phyloP scores from a whole-genome alignment of 1,284 basidiomycete genomes.

The Tylopilus sp. region DNA sequence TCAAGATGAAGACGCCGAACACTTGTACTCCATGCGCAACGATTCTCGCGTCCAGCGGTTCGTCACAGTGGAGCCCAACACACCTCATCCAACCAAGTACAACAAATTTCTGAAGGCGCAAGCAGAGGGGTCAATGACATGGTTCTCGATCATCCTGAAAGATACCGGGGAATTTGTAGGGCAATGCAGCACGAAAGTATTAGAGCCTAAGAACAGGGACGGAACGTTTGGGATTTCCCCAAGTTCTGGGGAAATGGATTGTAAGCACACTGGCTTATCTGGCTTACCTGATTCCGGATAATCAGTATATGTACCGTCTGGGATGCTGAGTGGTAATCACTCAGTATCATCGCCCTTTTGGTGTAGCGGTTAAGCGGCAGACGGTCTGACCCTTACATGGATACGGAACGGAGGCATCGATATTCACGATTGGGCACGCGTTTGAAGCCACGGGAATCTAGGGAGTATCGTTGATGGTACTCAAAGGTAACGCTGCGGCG shows the following conservation, averaged over 20 bases:
- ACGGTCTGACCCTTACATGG: too few relatives aligned
- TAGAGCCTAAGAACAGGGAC: conserved; percentile 29
- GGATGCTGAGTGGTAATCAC: too few relatives aligned
- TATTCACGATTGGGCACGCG: conserved; percentile 22
- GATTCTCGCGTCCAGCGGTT: conserved; percentile 29
- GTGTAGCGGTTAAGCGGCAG: too few relatives aligned
- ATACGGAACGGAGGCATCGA: conserved; percentile 25
- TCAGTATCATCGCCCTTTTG: too few relatives aligned
- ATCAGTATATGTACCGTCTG: too few relatives aligned
- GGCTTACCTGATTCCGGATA: too few relatives aligned
- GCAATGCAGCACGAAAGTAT: conserved; percentile 25
- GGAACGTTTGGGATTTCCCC: conserved; percentile 21
- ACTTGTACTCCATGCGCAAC: conserved; percentile 31
- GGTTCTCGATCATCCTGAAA: conserved; percentile 28
- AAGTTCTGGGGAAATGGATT: conserved; percentile 25
- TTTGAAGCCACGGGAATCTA: conserved; percentile 27
- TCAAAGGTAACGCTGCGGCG: conserved; percentile 21
- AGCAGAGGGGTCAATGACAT: conserved; percentile 27
- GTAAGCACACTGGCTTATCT: too few relatives aligned
- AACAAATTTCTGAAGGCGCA: conserved; percentile 24
- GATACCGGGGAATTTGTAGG: conserved; percentile 30
- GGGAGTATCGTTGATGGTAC: conserved; percentile 22
- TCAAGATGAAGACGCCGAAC: conserved; percentile 8
- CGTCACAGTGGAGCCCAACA: conserved; percentile 27
- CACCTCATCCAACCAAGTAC: conserved; percentile 27